A percentile compares a stretch with the other conserved stretches of the same genome.
Evolutionary conservation across 2,329 filamentous ascomycete species (phyloP).

Genomic region (Monilinia polystroma): DNA sequence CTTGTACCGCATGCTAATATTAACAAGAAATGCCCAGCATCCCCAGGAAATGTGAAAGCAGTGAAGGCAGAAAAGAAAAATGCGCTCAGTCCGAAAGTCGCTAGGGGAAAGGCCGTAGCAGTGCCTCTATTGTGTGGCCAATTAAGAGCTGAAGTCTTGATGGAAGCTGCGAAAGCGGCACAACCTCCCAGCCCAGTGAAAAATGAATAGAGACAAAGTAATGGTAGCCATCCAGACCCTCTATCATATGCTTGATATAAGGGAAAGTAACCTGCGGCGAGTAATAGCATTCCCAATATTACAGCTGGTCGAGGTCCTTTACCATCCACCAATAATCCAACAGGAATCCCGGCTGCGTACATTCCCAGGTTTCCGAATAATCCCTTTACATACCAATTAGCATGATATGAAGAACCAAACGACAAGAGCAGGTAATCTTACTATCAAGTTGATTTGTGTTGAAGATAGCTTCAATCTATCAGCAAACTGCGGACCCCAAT

Average conservation of each 20-base stretch:
- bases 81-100: constrained; percentile 90
- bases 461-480: constrained; percentile 81
- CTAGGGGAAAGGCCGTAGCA: constrained; percentile 88
- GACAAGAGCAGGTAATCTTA: constrained; percentile 43
- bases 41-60: constrained; percentile 73
- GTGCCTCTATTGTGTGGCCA: constrained; percentile 90
- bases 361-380: constrained; percentile 86
- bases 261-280: constrained; percentile 82
- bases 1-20: constrained; percentile 79
- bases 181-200: constrained; percentile 87
- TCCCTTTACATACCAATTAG: constrained; percentile 45
- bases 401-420: constrained; percentile 36
- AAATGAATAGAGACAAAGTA: constrained; percentile 80
- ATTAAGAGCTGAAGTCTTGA: constrained; percentile 86
- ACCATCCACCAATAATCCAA: constrained; percentile 82
- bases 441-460: constrained; percentile 92
- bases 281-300: constrained; percentile 67
- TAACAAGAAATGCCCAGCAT: constrained; percentile 78
- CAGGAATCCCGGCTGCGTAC: constrained; percentile 86
- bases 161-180: constrained; percentile 81
- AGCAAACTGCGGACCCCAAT: constrained; percentile 95
- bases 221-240: constrained; percentile 57
- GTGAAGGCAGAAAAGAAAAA: constrained; percentile 91
- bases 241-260: constrained; percentile 75
- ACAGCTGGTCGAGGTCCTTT: constrained; percentile 79